Conservation (phyloP, 257 asterid genomes). For the Scutellaria baicalensis region DNA sequence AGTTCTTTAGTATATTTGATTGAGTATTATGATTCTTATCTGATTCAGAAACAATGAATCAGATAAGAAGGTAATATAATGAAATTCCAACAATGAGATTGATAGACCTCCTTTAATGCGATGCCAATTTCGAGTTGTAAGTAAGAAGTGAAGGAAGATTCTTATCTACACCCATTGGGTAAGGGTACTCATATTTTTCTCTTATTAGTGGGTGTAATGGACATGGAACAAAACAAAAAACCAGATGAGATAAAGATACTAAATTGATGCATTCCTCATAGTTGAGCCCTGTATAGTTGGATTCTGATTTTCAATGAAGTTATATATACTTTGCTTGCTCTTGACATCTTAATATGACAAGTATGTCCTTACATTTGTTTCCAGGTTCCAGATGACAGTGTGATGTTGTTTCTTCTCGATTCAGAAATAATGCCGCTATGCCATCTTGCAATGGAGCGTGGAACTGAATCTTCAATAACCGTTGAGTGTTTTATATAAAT, state of each 20-base stretch:
- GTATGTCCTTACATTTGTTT: neutral
- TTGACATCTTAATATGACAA: neutral
- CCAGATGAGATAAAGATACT: neutral
- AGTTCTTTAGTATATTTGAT: too few species aligned
- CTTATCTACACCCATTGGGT: neutral
- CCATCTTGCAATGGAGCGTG: conserved; percentile 25
- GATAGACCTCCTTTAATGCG: neutral
- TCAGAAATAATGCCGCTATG: conserved; percentile 33
- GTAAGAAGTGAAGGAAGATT: neutral
- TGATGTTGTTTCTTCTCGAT: conserved; percentile 21
- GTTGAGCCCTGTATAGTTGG: neutral
- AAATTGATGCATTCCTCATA: neutral
- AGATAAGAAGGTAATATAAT: too few species aligned
- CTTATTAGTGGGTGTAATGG: neutral
- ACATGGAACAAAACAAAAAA: neutral
- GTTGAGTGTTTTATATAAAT: conserved; percentile 15
- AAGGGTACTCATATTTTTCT: neutral
- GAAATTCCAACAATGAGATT: too few species aligned
- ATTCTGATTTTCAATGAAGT: neutral
- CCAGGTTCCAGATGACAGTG: conserved; percentile 22
- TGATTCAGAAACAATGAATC: too few species aligned
- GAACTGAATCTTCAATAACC: conserved; percentile 23
- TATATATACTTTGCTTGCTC: neutral
- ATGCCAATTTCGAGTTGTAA: neutral
- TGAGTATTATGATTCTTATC: too few species aligned